Percentiles rank a stretch among this genome's conserved stretches.
These are phyloP conservation scores for Colletotrichum ledebouriae DNA, from an alignment of 2,329 filamentous ascomycete genomes.

Conservation along the genomic window DNA sequence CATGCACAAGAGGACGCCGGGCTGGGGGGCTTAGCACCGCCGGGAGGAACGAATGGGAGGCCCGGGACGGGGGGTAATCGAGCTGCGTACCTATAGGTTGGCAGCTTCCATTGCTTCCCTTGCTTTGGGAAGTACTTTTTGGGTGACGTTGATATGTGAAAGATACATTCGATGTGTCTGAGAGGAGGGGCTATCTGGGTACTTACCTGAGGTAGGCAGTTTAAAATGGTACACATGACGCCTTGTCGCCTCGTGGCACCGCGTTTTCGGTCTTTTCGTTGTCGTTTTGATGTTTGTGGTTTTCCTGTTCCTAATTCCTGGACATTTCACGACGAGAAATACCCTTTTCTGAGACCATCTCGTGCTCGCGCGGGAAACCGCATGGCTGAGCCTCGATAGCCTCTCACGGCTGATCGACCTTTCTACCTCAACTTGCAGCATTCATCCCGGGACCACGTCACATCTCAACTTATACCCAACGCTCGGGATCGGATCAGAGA, in stretches of 20 bases:
- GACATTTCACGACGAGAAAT: not conserved
- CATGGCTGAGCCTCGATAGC: slow-evolving; percentile 21
- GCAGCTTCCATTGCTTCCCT: no score
- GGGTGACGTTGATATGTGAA: not conserved
- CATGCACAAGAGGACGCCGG: slow-evolving; percentile 10
- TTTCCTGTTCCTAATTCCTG: not conserved
- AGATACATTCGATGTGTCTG: not conserved
- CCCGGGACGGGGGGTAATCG: not conserved
- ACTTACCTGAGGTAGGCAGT: no score
- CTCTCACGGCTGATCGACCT: slow-evolving; percentile 11
- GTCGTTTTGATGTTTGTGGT: not conserved
- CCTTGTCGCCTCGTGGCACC: slow-evolving; percentile 12
- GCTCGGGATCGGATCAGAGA: not conserved
- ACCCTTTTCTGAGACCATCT: not conserved
- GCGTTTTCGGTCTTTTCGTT: slow-evolving; percentile 1
- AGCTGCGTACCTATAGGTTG: not conserved
- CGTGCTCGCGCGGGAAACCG: not conserved
- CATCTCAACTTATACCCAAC: not conserved
- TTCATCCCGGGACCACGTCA: slow-evolving; percentile 11
- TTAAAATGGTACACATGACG: slow-evolving; percentile 28
- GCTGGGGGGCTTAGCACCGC: slow-evolving; percentile 14
- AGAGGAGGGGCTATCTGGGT: not conserved
- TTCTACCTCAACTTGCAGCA: slow-evolving; percentile 3
- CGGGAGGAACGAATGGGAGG: slow-evolving; percentile 16
- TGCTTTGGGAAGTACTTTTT: no score